phyloP scores from a whole-genome alignment of 371 early-diverging fungal species.

The Mucor sp. region DNA sequence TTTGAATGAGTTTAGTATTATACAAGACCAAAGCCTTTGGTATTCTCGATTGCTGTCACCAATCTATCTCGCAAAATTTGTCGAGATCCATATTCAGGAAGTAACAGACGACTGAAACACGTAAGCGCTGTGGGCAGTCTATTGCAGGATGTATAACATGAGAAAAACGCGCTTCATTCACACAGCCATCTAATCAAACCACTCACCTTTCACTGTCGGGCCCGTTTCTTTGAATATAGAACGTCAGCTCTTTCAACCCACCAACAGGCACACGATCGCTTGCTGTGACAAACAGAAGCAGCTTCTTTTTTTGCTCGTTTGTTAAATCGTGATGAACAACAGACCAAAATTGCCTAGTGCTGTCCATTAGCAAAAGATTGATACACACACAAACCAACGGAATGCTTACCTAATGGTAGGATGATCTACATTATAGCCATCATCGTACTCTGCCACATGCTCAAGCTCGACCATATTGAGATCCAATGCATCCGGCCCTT shows the following conservation, averaged over 20 bases:
- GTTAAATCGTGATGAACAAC: constrained; percentile 75
- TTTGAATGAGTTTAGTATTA: constrained; percentile 21
- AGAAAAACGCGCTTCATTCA: no score
- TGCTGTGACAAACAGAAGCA: constrained; percentile 96
- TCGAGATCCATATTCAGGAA: constrained; percentile 89
- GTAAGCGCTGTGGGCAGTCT: constrained; percentile 87
- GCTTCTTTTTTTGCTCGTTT: constrained; percentile 70
- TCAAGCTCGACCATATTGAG: constrained; percentile 79
- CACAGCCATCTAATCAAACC: not conserved
- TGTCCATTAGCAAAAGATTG: not conserved
- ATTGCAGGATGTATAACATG: not conserved
- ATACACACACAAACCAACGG: not conserved
- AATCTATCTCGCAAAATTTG: constrained; percentile 89
- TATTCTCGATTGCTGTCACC: constrained; percentile 92
- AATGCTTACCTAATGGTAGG: constrained; percentile 48
- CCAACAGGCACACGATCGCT: constrained; percentile 94
- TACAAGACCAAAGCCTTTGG: constrained; percentile 97
- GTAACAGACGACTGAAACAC: constrained; percentile 93
- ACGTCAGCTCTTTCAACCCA: constrained; percentile 74
- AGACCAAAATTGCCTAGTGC: constrained; percentile 84
- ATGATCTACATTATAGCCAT: constrained; percentile 67
- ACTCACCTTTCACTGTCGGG: constrained; percentile 81
- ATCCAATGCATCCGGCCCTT: constrained; percentile 34
- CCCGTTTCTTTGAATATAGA: constrained; percentile 93
- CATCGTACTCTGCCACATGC: constrained; percentile 81